These are phyloP conservation scores for Amylocystis lapponica DNA, from an alignment of 768 basidiomycete species.

Conservation along the genomic window DNA sequence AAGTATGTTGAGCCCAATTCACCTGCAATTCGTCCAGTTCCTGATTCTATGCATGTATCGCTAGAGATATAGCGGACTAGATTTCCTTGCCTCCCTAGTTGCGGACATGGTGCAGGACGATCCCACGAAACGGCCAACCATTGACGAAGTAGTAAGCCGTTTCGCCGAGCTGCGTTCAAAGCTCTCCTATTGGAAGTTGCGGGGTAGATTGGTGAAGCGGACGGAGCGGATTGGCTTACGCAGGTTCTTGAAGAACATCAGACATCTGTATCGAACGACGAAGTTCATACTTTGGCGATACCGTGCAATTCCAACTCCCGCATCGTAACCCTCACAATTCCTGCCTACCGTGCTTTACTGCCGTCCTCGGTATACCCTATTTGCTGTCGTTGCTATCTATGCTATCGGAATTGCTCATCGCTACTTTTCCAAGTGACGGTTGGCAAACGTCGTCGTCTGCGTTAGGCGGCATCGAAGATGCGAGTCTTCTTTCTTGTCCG, in stretches of 20 bases:
- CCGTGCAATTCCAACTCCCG: constrained; percentile 8
- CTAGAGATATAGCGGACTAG: constrained; percentile 17
- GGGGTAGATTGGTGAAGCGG: constrained; percentile 4
- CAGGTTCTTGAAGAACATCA: neutral
- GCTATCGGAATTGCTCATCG: too few relatives aligned
- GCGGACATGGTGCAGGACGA: constrained; percentile 17
- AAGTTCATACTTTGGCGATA: neutral
- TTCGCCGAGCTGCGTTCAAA: constrained; percentile 6
- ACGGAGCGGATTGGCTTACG: constrained; percentile 3
- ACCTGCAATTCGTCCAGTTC: neutral
- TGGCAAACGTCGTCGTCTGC: too few relatives aligned
- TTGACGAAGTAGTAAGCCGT: constrained; percentile 7
- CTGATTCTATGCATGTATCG: too few relatives aligned
- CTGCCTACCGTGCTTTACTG: too few relatives aligned
- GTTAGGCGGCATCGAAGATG: too few relatives aligned
- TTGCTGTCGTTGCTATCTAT: too few relatives aligned
- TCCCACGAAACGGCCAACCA: constrained; percentile 20
- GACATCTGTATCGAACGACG: constrained; percentile 3
- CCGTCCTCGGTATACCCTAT: too few relatives aligned
- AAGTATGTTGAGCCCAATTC: constrained; percentile 1
- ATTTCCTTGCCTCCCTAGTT: constrained; percentile 20
- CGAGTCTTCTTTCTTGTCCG: too few relatives aligned
- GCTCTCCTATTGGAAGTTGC: constrained; percentile 5
- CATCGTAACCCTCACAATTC: too few relatives aligned
- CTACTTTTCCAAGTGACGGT: too few relatives aligned